Evolutionary conservation across 2,329 filamentous ascomycete genomes (phyloP).

Genomic region (Lizonia empirigonia): DNA sequence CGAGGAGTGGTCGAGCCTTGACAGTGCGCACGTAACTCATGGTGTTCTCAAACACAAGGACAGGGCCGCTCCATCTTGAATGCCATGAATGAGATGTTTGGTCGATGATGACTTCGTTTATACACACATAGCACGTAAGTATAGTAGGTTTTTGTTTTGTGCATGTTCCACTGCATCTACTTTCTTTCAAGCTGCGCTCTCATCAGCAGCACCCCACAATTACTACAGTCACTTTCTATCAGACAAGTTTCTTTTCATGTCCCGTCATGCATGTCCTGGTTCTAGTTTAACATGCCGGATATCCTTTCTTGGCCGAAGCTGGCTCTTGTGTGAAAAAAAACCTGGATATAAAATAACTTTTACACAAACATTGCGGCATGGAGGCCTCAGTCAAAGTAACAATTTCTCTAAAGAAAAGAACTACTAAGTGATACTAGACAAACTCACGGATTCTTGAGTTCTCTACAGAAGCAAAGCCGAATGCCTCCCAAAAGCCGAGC

Average conservation of each 20-base stretch:
- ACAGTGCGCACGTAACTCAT: no score
- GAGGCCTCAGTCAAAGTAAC: no score
- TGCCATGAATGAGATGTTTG: background rate
- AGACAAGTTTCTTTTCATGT: background rate
- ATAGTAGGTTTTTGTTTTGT: background rate
- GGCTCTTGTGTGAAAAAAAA: no score
- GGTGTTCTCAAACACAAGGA: background rate
- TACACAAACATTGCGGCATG: no score
- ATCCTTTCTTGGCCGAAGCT: background rate
- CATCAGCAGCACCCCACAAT: background rate
- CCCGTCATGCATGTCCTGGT: background rate
- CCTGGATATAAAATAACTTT: no score
- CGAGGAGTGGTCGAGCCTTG: no score
- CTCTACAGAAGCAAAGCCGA: no score
- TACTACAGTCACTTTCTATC: background rate
- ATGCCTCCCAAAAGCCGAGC: no score
- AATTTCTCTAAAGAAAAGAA: no score
- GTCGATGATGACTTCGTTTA: background rate
- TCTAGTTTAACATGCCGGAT: background rate
- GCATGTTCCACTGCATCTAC: background rate
- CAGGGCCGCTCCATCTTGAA: background rate
- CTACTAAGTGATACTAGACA: no score
- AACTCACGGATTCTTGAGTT: no score
- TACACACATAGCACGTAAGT: background rate
- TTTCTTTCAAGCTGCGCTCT: background rate